Evolutionary conservation across 257 asterid species (phyloP), one percentile per base, ranked within the genome.

Genomic region (Petunia axillaris): DNA sequence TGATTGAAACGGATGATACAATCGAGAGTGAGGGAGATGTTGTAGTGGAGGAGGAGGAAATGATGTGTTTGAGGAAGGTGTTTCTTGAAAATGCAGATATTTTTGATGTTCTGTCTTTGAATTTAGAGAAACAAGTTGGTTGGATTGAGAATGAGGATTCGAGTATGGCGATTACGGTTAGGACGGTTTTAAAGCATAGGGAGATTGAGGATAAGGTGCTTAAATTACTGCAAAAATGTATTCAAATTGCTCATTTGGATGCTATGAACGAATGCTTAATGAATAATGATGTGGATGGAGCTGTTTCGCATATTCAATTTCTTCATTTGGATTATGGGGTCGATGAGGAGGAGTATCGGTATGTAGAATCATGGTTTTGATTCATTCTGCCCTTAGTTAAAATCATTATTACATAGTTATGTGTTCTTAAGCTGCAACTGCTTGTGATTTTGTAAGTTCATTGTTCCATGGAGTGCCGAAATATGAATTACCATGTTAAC

Each of bases 291-390:
- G 91, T 79, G 85, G 94, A 89, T 84, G 88, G 91, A 63, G 91
- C 89, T 4, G 79, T 89, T 81, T 88, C 88, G 1, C 98, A 91
- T 84, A 86, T 93, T 78, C 89, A 89, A 83, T 94, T 90, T 91
- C 97, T 94, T 80, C 90, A 90, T 85, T 82, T 91, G 88, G 89
- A 87, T 85, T 82, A 80, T 82, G 94, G 93, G 59, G 86, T 90
- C 55, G 97, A 91, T 79, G 97, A 92, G 86, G 83, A 85, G 3
- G 91, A 95, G 80, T 90, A 91, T 86, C 92, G 99, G 99, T 95
- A 93, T 76, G 89, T 64, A 77, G 60, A 71, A 70, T 43, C 76
- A 35, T 75, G 75, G 40, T 76, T 68, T 52, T 48, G 25, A 25
- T 25, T 25, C 25, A 25, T 25, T 25, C 25, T 25, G 25, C 25